Conservation (phyloP, 139 green algal species). For the Picochlorum sp. region DNA sequence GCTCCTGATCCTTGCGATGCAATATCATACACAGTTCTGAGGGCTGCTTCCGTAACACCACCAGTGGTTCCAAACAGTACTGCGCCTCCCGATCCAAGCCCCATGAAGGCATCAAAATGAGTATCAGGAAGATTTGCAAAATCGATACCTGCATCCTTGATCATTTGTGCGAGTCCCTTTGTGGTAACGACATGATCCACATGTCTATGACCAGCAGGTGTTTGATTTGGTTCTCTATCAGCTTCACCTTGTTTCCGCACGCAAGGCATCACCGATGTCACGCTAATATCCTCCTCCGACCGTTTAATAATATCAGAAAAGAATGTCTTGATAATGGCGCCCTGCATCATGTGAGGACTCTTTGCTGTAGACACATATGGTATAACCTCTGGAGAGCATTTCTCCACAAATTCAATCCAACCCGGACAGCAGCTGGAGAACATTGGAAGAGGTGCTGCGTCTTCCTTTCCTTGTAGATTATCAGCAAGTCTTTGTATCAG, state of each 20-base stretch:
- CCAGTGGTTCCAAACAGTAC: slow-evolving; percentile 60
- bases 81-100: slow-evolving; percentile 36
- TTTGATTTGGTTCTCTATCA: slow-evolving; percentile 43
- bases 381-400: slow-evolving; percentile 58
- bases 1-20: slow-evolving; percentile 14
- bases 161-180: slow-evolving; percentile 14
- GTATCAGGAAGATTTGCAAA: slow-evolving; percentile 33
- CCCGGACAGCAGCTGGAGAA: slow-evolving; percentile 68
- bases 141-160: slow-evolving; percentile 45
- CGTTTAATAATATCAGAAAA: slow-evolving; percentile 28
- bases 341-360: slow-evolving; percentile 63
- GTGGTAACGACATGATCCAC: slow-evolving; percentile 20
- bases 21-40: slow-evolving; percentile 56
- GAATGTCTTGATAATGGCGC: slow-evolving; percentile 54
- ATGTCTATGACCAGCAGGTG: slow-evolving; percentile 3
- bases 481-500: slow-evolving; percentile 38
- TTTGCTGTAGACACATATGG: slow-evolving; percentile 57
- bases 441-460: slow-evolving; percentile 51
- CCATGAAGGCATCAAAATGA: slow-evolving; percentile 46
- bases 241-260: slow-evolving; percentile 57
- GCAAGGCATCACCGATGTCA: slow-evolving; percentile 58
- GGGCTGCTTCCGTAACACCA: slow-evolving; percentile 64
- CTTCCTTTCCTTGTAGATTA: not conserved
- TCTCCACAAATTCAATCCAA: slow-evolving; percentile 48
- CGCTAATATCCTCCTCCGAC: slow-evolving; percentile 25